A percentile compares a stretch with the other conserved stretches of the same genome.
Evolutionary conservation across 2,329 filamentous ascomycete genomes (phyloP).

Genomic region (Stagonosporopsis tanaceti): DNA sequence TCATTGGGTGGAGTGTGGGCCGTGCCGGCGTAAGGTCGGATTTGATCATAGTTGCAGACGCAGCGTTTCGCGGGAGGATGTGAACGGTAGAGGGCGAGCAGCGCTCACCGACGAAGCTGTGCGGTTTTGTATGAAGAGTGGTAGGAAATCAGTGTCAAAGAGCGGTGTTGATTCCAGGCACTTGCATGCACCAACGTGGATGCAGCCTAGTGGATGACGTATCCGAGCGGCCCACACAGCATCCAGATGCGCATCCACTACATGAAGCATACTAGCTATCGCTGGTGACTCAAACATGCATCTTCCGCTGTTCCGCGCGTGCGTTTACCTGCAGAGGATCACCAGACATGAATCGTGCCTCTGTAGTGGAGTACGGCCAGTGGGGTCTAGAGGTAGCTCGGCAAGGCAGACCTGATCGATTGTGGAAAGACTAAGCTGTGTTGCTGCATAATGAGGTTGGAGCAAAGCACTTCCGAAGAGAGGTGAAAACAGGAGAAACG

Average conservation of each 20-base stretch:
- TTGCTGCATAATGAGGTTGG: background rate
- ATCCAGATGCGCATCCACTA: constrained; percentile 14
- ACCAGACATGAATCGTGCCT: constrained; percentile 1
- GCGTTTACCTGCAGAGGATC: constrained; percentile 6
- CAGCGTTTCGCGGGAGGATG: background rate
- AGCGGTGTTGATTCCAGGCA: constrained; percentile 36
- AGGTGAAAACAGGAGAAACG: background rate
- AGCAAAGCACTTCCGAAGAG: background rate
- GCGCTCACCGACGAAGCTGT: constrained; percentile 42
- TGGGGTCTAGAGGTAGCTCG: background rate
- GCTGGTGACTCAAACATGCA: constrained; percentile 15
- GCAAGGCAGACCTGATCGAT: constrained; percentile 6
- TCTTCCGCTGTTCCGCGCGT: background rate
- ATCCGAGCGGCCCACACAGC: constrained; percentile 14
- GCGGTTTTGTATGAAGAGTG: constrained; percentile 13
- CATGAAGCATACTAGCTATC: constrained; percentile 7
- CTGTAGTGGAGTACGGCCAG: background rate
- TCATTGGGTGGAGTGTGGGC: background rate
- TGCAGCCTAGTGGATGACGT: constrained; percentile 27
- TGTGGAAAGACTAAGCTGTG: constrained; percentile 3
- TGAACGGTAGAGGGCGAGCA: constrained; percentile 24
- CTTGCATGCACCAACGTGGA: constrained; percentile 17
- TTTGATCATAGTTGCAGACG: constrained; percentile 12
- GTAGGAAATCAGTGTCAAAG: constrained; percentile 28
- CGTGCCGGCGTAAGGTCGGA: constrained; percentile 12